Base-by-base conservation (phyloP, 305 asterid genomes). In the Plantago lanceolata region DNA sequence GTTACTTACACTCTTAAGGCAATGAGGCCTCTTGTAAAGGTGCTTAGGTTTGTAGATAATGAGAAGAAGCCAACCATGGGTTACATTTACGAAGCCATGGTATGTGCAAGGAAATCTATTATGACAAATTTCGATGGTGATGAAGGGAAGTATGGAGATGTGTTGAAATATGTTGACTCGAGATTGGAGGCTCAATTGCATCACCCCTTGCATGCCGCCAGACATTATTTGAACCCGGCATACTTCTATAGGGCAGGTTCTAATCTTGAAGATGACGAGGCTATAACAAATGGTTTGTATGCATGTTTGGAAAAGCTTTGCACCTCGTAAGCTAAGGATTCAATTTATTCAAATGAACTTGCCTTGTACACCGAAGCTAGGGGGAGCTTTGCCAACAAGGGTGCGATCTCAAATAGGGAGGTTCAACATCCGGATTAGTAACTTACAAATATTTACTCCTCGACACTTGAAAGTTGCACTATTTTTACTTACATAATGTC, bases 141-240 rank as follows among this genome's bases (percentile, higher is more conserved):
- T 15, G 48, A 18, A 14, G 67, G 29, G 53, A 61, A 68, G 40
- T 61, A 52, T 29, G 17, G 15, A 16, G 18, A 6, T 8, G 21
- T 40, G 8, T 28, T 43, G 33, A 35, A 18, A 19, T 61, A 49
- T 12, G 53, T 48, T 61, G 14, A 54, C 55, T 37, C 18, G 21
- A 61, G 73, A 29, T 52, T 57, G 61, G 18, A 51, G 44, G 4
- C 4, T n/a, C 73, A 61, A n/a, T 15, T 52, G 53, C 48, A 68
- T 6, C 54, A 18, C 29, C 62, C 48, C 7, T 59, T 68, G 19
- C 63, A 61, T 61, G 68, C 51, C 2, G 19, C 63, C 8, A 31
- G 57, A 17, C 37, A 60, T 26, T 61, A 26, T 31, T 52, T 61
- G 45, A 68, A 53, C 19, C 68, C 57, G 0, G 18, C 52, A 18